Conservation (phyloP, 345 rosid species). For the Salix arbutifolia region DNA sequence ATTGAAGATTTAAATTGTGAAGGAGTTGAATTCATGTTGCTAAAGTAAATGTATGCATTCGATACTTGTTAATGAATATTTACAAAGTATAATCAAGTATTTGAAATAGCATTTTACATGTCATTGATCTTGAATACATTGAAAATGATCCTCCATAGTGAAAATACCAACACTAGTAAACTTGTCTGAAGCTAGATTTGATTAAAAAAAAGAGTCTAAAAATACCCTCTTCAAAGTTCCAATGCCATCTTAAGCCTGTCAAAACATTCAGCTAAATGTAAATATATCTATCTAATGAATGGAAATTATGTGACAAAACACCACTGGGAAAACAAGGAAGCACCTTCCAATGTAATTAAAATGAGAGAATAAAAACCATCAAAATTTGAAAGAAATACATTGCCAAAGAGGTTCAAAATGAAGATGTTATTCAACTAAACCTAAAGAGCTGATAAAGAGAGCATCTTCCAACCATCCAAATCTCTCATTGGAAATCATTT, state of each 20-base stretch:
- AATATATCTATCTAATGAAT: neutral
- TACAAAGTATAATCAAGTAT: no score
- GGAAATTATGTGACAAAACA: neutral
- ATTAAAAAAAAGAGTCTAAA: no score
- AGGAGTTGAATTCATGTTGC: no score
- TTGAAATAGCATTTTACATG: no score
- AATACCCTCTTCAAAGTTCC: neutral
- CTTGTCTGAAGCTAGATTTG: no score
- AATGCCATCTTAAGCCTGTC: neutral
- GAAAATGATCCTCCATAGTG: no score
- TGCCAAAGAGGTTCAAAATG: neutral
- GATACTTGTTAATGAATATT: no score
- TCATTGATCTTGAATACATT: no score
- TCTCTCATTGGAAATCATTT: neutral
- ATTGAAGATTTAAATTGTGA: no score
- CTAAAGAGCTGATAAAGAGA: neutral
- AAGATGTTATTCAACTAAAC: neutral
- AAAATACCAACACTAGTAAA: no score
- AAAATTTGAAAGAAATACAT: neutral
- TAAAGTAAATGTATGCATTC: no score
- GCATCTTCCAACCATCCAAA: neutral
- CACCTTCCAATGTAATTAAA: neutral
- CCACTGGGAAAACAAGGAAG: constrained; percentile 9
- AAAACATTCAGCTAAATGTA: neutral
- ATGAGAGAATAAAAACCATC: neutral